Base-by-base conservation (phyloP, 768 basidiomycete genomes). In the Psilocybe subaeruginosa region DNA sequence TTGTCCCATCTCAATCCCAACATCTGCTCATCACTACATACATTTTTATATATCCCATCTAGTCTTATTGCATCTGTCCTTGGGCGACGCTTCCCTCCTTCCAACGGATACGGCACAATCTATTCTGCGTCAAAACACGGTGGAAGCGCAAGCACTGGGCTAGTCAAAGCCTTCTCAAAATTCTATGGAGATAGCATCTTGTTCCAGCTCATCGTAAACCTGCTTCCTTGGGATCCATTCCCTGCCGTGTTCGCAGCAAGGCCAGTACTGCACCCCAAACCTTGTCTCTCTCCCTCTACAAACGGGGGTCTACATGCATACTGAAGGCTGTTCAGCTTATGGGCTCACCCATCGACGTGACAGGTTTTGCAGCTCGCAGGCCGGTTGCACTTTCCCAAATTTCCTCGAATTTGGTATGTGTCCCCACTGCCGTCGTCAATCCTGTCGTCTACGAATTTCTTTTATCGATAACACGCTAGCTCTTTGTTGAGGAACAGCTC, bases 1-100 rank as follows among this genome's bases (percentile, higher is more conserved):
- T 57, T 51, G 66, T 52, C 29, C 27, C 41, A 29, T 3, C 29
- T 43, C 16, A 6, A 33, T 30, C 33, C 35, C 35, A 37, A 30
- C 45, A 16, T 31, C 51, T 27, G n/a, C 35, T 52, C 39, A 16
- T 17, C 12, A 45, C 9, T 27, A 11, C 23, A 23, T 2, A 31
- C 30, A 17, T 27, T 19, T 48, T 23, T 51, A 39, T 41, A 17
- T 31, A 45, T 52, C 47, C 23, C 12, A 1, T 56, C 27, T 54
- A 81, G 78, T 56, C 73, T 87, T 62, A 85, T 87, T 51, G 78
- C 76, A 8, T 68, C 78, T n/a, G 77, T 73, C 3, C 77, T 88
- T 14, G 86, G 87, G 64, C 78, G 81, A 47, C 81, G 80, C 12
- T 86, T 85, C 67, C 83, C 84, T 23, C 17, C 77, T 19, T 72